Evolutionary conservation across 441 rosid genomes (phyloP), one percentile per base, ranked within the genome.

Genomic region (Eutrema salsugineum): DNA sequence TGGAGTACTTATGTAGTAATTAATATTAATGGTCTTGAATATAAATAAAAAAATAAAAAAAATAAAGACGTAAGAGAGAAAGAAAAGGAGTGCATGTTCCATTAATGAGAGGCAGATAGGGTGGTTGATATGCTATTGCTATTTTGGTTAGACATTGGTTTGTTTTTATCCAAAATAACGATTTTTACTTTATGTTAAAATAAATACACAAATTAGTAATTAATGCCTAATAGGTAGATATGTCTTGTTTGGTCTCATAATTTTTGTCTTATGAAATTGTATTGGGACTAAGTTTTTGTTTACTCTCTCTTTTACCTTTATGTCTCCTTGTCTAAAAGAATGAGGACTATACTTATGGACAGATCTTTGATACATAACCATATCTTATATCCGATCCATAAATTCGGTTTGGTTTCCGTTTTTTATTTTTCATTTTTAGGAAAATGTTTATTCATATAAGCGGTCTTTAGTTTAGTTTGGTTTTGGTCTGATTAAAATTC

Each of bases 71-170:
- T 11, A 39, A 63, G 19, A 62, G 40, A 63, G 6, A 15, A 53
- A 42, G 15, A 44, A 17, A 24, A 6, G 35, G 30, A 76, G 68
- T 67, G 55, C 65, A 72, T 19, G 74, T 60, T 77, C 63, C 38
- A 73, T 77, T 72, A 60, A 72, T 72, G 70, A 66, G 77, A 67
- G 30, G 79, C 61, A 50, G 76, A 65, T 76, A 72, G 68, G 79
- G 68, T 76, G 0, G 79, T 70, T 76, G 76, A 64, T 66, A 42
- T 59, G 73, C 44, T 65, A 38, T 69, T 63, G 61, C 63, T 71
- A 76, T 57, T 76, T 70, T 64, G 63, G 79, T 56, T 48, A 19
- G 55, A 55, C 60, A 44, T 30, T 68, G 38, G 38, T 57, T 76
- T 64, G 66, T 76, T 70, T 76, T 36, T n/a, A 47, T 56, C 54